Conservation (phyloP, 1,284 basidiomycete genomes). For the Pulveroboletus sp. region DNA sequence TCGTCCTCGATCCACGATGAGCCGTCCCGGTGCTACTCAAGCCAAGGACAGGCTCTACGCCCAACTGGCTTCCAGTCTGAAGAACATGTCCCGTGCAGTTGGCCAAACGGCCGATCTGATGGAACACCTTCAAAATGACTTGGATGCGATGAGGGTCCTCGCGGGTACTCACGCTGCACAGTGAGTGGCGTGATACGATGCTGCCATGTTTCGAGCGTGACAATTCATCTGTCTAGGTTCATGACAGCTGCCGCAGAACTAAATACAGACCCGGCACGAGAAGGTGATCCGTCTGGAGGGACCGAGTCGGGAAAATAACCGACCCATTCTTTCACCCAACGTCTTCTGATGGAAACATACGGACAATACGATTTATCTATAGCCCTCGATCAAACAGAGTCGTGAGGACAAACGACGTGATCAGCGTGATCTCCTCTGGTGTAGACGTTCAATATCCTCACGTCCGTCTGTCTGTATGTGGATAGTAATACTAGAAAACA, state of each 20-base stretch:
- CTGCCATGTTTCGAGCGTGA: background rate
- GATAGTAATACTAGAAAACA: background rate
- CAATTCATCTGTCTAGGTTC: constrained; percentile 44
- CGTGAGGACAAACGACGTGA: background rate
- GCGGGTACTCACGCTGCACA: constrained; percentile 73
- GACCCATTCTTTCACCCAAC: background rate
- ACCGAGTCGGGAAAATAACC: constrained; percentile 13
- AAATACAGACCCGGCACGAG: constrained; percentile 46
- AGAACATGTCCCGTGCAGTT: constrained; percentile 60
- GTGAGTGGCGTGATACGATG: constrained; percentile 41
- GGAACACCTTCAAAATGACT: constrained; percentile 66
- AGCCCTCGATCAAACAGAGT: background rate
- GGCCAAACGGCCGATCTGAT: constrained; percentile 69
- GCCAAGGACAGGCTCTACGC: constrained; percentile 72
- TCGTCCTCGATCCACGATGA: constrained; percentile 16
- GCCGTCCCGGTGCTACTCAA: constrained; percentile 56
- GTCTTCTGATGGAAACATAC: background rate
- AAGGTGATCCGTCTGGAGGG: constrained; percentile 21
- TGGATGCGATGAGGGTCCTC: constrained; percentile 71
- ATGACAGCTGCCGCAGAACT: constrained; percentile 64
- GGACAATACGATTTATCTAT: background rate
- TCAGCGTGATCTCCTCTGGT: background rate
- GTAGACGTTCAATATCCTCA: background rate
- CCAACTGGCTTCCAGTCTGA: constrained; percentile 63
- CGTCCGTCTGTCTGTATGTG: too few species aligned